Base-by-base conservation (phyloP, 768 basidiomycete genomes). In the Hericium coralloides region DNA sequence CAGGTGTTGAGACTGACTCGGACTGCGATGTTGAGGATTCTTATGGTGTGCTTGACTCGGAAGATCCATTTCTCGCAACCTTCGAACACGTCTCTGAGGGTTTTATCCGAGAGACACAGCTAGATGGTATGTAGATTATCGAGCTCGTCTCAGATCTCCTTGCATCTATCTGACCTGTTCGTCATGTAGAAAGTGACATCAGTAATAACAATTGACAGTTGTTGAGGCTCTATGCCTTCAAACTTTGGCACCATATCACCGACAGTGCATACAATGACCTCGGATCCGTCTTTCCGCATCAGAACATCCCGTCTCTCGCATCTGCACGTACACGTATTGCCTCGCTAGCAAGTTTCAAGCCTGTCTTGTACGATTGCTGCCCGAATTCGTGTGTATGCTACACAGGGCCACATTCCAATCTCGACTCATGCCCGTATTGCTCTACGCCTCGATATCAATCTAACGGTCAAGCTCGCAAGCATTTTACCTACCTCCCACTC, bases 301-400 rank as follows among this genome's bases (percentile, higher is more conserved):
- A 57, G 6, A 17, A 49, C 12, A 55, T 68, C n/a, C 58, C 59
- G 1, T 55, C 60, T 2, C 55, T 62, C 51, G 66, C 69, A 37
- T 56, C 14, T 20, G 60, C 63, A 6, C 55, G 62, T 38, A 50
- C 65, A 1, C 68, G 64, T 10, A 57, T 69, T 9, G 59, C 60
- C 3, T 68, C 64, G 25, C 67, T 75, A 2, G 61, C 73, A 6
- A 68, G 65, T 0, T 64, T 77, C 47, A 59, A 64, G 22, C 70
- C 73, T 1, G 52, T 65, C 1, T 48, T 41, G 65, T 74, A 69
- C 62, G 65, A 78, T 63, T 78, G 77, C 64, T 80, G 79, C 63
- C 49, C 65, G 20, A 70, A 73, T 55, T 75, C 72, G 0, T 79
- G 79, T 59, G 62, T 63, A 39, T 69, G 67, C 56, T 79, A 64